These are phyloP conservation scores for Yamadazyma insecticola DNA, from an alignment of 805 yeast species.

Conservation along the genomic window DNA sequence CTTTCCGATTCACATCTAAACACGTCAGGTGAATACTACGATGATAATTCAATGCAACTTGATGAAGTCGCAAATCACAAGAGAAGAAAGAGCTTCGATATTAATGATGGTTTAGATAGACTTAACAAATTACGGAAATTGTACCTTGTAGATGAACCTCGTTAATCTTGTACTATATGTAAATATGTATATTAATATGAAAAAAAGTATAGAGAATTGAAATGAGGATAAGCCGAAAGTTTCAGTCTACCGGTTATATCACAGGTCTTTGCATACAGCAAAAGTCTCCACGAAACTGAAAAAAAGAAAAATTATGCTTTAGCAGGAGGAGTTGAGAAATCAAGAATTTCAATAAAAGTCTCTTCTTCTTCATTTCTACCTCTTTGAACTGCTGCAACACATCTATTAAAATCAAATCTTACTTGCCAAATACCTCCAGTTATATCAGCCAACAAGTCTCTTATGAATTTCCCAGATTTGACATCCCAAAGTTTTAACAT, in stretches of 20 bases:
- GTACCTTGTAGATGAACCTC: slow-evolving; percentile 18
- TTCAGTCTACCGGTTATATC: too few relatives aligned
- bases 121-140: slow-evolving; percentile 31
- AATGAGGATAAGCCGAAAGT: too few relatives aligned
- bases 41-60: slow-evolving; percentile 10
- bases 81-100: slow-evolving; percentile 16
- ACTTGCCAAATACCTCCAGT: slow-evolving; percentile 95
- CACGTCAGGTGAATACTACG: slow-evolving; percentile 19
- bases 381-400: slow-evolving; percentile 86
- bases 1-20: slow-evolving; percentile 20
- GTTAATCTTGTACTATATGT: not conserved
- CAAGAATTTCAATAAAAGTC: slow-evolving; percentile 80
- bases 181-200: too few relatives aligned
- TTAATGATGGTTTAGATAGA: slow-evolving; percentile 28
- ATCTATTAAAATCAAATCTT: slow-evolving; percentile 72
- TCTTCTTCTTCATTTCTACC: slow-evolving; percentile 45
- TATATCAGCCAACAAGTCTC: slow-evolving; percentile 69
- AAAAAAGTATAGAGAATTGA: too few relatives aligned
- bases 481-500: slow-evolving; percentile 88
- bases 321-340: slow-evolving; percentile 51
- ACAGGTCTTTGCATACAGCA: too few relatives aligned
- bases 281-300: too few relatives aligned
- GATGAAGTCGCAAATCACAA: slow-evolving; percentile 7
- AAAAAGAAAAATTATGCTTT: too few relatives aligned
- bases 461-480: slow-evolving; percentile 66